A percentile compares a stretch with the other conserved stretches of the same genome.
Conservation (phyloP, 768 basidiomycete genomes). For the Kwoniella shandongensis region DNA sequence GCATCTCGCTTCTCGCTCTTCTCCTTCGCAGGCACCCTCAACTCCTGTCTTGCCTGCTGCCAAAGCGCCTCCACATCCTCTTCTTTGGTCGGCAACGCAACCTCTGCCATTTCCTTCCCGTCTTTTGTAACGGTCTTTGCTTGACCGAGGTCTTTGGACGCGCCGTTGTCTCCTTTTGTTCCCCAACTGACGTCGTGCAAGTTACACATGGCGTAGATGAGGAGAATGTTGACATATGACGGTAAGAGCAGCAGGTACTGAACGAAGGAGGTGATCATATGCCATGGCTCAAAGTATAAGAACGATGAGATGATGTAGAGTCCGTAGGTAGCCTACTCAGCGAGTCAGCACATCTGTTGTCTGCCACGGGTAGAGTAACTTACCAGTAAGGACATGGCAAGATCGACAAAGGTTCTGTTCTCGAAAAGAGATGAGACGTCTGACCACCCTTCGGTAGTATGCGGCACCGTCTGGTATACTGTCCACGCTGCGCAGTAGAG, state of each 20-base stretch:
- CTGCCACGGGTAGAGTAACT: conserved; percentile 6
- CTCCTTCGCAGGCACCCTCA: conserved; percentile 68
- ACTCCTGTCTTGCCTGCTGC: conserved; percentile 69
- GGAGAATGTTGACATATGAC: conserved; percentile 51
- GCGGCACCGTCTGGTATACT: conserved; percentile 78
- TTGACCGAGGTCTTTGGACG: conserved; percentile 81
- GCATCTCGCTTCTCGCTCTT: conserved; percentile 80
- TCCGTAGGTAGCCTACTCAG: conserved; percentile 72
- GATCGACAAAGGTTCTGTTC: conserved; percentile 72
- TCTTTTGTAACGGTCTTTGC: conserved; percentile 83
- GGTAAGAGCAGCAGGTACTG: conserved; percentile 53
- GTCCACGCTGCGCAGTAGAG: conserved; percentile 90
- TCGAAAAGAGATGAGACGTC: conserved; percentile 56
- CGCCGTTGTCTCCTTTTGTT: conserved; percentile 83
- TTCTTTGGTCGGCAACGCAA: conserved; percentile 73
- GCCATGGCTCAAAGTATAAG: conserved; percentile 53
- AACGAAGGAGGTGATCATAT: conserved; percentile 53
- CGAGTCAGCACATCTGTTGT: conserved; percentile 32
- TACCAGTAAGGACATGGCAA: conserved; percentile 52
- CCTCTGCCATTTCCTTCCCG: conserved; percentile 78
- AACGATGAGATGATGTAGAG: conserved; percentile 63
- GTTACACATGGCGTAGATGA: conserved; percentile 52
- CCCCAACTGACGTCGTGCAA: conserved; percentile 83
- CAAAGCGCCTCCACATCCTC: conserved; percentile 89
- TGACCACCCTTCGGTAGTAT: conserved; percentile 72